Percentiles rank a stretch among this genome's conserved stretches.
phyloP scores from a whole-genome alignment of 1,284 basidiomycete species.

The Puccinia sorghi region DNA sequence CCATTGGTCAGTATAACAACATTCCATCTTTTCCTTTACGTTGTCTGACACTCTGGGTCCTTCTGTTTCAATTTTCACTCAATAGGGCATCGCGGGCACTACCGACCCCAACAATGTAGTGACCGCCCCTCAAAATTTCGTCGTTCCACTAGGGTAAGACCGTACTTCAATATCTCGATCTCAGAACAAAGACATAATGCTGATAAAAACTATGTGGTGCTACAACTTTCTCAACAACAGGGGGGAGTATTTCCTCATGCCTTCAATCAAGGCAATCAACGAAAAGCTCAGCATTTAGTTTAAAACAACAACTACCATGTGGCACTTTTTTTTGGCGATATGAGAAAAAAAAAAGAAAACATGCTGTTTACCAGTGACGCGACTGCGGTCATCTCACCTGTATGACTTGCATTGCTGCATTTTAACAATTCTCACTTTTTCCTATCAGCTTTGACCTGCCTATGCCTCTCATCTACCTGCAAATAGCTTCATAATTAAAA shows the following conservation, averaged over 20 bases:
- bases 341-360: too few species aligned
- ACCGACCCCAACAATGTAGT: slow-evolving; percentile 41
- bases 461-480: too few species aligned
- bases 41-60: not conserved
- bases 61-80: not conserved
- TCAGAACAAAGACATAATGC: not conserved
- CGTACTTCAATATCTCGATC: not conserved
- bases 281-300: slow-evolving; percentile 26
- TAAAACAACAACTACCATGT: too few species aligned
- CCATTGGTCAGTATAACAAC: slow-evolving; percentile 11
- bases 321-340: too few species aligned
- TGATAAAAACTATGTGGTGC: not conserved
- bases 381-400: too few species aligned
- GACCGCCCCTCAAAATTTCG: slow-evolving; percentile 29
- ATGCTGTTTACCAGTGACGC: too few species aligned
- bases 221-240: too few species aligned
- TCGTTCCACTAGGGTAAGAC: slow-evolving; percentile 42
- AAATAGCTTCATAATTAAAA: too few species aligned
- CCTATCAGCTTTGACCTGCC: too few species aligned
- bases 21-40: too few species aligned
- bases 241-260: slow-evolving; percentile 38
- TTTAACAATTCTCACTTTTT: too few species aligned
- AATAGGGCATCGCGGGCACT: slow-evolving; percentile 24
- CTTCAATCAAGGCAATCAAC: slow-evolving; percentile 36
- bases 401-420: too few species aligned